Evolutionary conservation across 2,329 filamentous ascomycete species (phyloP).

Genomic region (Apiospora saccharicola): DNA sequence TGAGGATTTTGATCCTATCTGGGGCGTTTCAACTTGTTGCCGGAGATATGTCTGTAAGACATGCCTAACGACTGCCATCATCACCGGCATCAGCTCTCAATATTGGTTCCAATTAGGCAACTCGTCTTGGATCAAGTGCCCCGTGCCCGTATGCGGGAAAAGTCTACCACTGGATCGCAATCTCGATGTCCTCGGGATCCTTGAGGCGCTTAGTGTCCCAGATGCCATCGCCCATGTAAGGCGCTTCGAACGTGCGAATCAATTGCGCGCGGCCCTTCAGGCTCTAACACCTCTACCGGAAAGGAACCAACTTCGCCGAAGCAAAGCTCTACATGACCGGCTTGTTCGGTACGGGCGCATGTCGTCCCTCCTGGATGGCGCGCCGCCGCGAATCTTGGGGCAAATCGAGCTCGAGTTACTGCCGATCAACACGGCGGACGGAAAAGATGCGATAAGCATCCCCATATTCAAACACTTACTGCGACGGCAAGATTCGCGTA

Average conservation of each 20-base stretch:
- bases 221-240: conserved; percentile 8
- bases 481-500: conserved; percentile 9
- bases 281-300: conserved; percentile 22
- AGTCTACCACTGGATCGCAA: conserved; percentile 25
- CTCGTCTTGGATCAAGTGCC: conserved; percentile 28
- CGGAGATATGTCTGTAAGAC: conserved; percentile 29
- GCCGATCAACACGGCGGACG: conserved; percentile 26
- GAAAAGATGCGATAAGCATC: conserved; percentile 20
- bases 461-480: conserved; percentile 28
- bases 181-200: conserved; percentile 22
- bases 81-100: conserved; percentile 24
- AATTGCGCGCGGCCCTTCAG: conserved; percentile 25
- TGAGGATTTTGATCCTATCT: conserved; percentile 26
- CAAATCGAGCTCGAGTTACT: background rate
- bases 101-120: conserved; percentile 29
- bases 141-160: conserved; percentile 26
- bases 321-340: conserved; percentile 28
- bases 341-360: conserved; percentile 27
- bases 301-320: conserved; percentile 25
- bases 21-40: conserved; percentile 28
- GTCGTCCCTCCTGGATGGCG: conserved; percentile 24
- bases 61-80: conserved; percentile 27
- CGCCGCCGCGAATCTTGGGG: background rate
- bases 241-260: conserved; percentile 22
- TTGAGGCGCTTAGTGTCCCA: conserved; percentile 23